Evolutionary conservation across 1,284 basidiomycete species (phyloP).

Genomic region (Leucoagaricus sp.): DNA sequence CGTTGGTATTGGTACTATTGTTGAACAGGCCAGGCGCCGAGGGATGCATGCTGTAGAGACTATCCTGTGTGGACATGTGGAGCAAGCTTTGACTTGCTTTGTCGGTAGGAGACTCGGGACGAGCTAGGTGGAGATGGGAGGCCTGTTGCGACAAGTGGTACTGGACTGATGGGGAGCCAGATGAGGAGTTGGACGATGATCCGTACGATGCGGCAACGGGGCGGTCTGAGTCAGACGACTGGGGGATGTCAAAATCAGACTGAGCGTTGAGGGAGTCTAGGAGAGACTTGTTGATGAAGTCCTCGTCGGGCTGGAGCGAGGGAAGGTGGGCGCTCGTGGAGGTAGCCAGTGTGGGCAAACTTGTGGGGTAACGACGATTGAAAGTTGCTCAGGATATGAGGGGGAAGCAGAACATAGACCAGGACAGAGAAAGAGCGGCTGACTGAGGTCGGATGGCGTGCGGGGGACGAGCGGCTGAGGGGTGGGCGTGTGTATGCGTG

Average conservation of each 20-base stretch:
- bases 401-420: constrained; percentile 32
- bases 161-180: constrained; percentile 55
- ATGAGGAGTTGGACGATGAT: constrained; percentile 50
- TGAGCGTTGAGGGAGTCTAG: constrained; percentile 78
- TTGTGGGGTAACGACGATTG: constrained; percentile 30
- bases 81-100: constrained; percentile 30
- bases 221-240: constrained; percentile 54
- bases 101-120: constrained; percentile 51
- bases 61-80: constrained; percentile 36
- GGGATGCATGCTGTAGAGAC: constrained; percentile 27
- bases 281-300: constrained; percentile 79
- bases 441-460: constrained; percentile 11
- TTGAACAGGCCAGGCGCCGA: constrained; percentile 30
- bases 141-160: constrained; percentile 52
- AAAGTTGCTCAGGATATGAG: constrained; percentile 30
- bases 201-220: constrained; percentile 45
- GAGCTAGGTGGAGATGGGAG: constrained; percentile 41
- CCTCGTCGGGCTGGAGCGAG: constrained; percentile 63
- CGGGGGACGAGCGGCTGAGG: constrained; percentile 17
- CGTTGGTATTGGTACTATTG: constrained; percentile 32
- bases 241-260: constrained; percentile 72
- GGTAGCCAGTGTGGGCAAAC: constrained; percentile 65
- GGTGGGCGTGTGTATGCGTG: constrained; percentile 8
- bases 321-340: constrained; percentile 41
- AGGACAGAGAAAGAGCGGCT: constrained; percentile 16